Evolutionary conservation across 257 asterid species (phyloP).

Genomic region (Scutellaria galericulata): DNA sequence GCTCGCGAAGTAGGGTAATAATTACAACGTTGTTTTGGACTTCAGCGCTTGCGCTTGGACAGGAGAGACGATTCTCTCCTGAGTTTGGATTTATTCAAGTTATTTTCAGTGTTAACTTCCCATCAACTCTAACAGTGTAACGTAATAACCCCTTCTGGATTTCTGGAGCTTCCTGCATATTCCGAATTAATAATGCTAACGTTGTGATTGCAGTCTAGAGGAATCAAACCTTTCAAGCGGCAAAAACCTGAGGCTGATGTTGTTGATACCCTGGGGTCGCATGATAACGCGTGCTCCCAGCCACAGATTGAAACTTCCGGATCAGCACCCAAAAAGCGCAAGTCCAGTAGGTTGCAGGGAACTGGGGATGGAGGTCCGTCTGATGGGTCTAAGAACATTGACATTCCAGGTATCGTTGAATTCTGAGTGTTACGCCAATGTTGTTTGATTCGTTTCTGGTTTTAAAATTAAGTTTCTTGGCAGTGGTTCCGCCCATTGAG

Average conservation of each 20-base stretch:
- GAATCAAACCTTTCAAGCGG: conserved; percentile 61
- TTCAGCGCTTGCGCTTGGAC: no score
- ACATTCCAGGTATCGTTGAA: conserved; percentile 61
- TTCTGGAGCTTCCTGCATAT: no score
- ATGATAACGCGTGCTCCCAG: conserved; percentile 17
- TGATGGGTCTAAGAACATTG: conserved; percentile 28
- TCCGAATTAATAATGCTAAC: neutral
- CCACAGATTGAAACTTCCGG: conserved; percentile 38
- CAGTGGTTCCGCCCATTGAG: conserved; percentile 69
- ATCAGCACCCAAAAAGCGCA: conserved; percentile 42
- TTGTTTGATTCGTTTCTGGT: neutral
- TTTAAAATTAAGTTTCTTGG: conserved; percentile 8
- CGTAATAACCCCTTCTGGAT: no score
- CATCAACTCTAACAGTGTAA: no score
- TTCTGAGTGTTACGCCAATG: conserved; percentile 9
- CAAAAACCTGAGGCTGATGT: conserved; percentile 42
- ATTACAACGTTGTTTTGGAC: no score
- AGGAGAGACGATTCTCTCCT: no score
- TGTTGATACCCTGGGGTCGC: conserved; percentile 35
- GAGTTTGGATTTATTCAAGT: no score
- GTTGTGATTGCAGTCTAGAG: conserved; percentile 57
- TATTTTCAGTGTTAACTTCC: no score
- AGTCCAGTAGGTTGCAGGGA: conserved; percentile 33
- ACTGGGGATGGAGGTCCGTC: conserved; percentile 30
- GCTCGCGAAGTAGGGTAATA: no score